A percentile compares a stretch with the other conserved stretches of the same genome.
Conservation (phyloP, 176 grass and related monocot genomes). For the bread wheat (Triticum aestivum) region DNA sequence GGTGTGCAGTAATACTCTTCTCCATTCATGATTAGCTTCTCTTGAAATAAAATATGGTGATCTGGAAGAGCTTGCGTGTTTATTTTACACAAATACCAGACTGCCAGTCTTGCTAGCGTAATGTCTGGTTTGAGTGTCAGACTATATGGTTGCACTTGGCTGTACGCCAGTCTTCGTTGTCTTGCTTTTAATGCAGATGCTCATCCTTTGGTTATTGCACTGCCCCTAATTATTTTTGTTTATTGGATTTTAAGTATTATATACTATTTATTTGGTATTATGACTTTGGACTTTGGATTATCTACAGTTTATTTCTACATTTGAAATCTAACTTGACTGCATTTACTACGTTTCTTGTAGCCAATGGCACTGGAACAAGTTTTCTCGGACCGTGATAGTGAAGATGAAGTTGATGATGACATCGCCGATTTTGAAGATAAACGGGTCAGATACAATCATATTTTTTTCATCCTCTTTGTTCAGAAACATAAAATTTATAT, state of each 20-base stretch:
- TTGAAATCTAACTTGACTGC: constrained; percentile 29
- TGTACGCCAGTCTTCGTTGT: background rate
- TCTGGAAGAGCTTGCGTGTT: background rate
- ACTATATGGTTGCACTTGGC: background rate
- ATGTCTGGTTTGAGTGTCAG: background rate
- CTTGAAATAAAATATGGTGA: constrained; percentile 18
- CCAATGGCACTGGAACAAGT: constrained; percentile 95
- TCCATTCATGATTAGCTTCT: background rate
- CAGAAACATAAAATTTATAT: constrained; percentile 11
- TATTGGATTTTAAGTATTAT: background rate
- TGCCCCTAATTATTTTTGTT: background rate
- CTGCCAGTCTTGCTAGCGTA: background rate
- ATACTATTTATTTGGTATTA: background rate
- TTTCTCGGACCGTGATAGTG: constrained; percentile 90
- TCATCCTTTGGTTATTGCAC: background rate
- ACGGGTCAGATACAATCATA: constrained; percentile 60
- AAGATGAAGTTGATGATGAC: constrained; percentile 97
- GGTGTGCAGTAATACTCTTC: background rate
- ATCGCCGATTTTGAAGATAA: constrained; percentile 95
- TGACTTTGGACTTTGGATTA: background rate
- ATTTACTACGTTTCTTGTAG: constrained; percentile 56
- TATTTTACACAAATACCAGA: constrained; percentile 16
- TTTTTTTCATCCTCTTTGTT: constrained; percentile 10
- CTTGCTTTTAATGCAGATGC: background rate
- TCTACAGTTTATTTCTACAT: constrained; percentile 6